Percentiles rank a stretch among this genome's conserved stretches.
phyloP scores from a whole-genome alignment of 345 rosid species.

The Psidium guajava region DNA sequence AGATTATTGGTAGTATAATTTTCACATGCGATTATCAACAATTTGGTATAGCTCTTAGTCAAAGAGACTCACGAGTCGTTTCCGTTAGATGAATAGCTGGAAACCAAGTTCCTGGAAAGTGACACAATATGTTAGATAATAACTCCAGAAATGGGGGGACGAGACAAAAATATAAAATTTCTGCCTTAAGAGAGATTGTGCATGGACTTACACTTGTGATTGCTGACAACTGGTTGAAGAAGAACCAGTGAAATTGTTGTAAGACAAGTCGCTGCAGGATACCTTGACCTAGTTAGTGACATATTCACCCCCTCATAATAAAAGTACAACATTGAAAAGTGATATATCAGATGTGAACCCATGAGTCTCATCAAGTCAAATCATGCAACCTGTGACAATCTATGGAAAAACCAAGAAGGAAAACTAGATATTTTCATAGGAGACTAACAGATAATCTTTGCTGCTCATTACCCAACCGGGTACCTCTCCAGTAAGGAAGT shows the following conservation, averaged over 20 bases:
- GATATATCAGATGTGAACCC: neutral
- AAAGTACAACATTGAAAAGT: neutral
- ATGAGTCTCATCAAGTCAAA: neutral
- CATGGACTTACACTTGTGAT: conserved; percentile 30
- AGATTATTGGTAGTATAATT: no score
- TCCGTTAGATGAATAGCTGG: conserved; percentile 30
- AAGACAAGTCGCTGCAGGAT: conserved; percentile 62
- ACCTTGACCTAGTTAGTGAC: neutral
- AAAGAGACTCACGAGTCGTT: conserved; percentile 51
- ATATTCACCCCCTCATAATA: neutral
- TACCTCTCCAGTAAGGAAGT: conserved; percentile 57
- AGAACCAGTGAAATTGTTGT: conserved; percentile 67
- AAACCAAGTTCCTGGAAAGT: conserved; percentile 52
- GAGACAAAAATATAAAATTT: neutral
- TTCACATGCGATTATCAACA: no score
- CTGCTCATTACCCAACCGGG: conserved; percentile 35
- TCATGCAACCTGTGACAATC: neutral
- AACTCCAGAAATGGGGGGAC: neutral
- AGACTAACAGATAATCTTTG: conserved; percentile 27
- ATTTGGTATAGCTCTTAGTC: no score
- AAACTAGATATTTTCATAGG: neutral
- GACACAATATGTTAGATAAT: neutral
- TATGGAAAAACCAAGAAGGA: neutral
- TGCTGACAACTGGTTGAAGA: conserved; percentile 26
- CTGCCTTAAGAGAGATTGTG: neutral